phyloP scores from a whole-genome alignment of 1,139 yeast species.

The Saccharomyces hybrid region DNA sequence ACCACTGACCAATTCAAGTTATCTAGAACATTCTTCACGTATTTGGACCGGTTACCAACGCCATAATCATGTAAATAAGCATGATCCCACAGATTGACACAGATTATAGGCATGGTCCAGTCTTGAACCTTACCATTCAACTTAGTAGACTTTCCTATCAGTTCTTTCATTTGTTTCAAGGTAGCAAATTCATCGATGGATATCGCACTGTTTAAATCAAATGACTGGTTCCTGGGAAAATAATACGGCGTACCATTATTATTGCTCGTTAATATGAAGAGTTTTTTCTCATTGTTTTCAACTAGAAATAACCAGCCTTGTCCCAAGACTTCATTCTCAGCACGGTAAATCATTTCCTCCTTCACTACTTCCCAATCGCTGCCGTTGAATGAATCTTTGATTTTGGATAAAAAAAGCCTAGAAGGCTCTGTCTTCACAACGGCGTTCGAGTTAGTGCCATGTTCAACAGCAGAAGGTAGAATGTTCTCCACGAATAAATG shows the following conservation, averaged over 20 bases:
- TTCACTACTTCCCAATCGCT: conserved; percentile 29
- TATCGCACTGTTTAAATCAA: conserved; percentile 64
- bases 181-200: conserved; percentile 46
- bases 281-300: conserved; percentile 60
- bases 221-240: conserved; percentile 63
- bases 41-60: conserved; percentile 62
- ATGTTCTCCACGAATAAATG: conserved; percentile 80
- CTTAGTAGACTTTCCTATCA: conserved; percentile 28
- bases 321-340: conserved; percentile 47
- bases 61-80: conserved; percentile 84
- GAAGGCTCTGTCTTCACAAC: conserved; percentile 39
- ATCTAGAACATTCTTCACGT: conserved; percentile 68
- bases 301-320: conserved; percentile 86
- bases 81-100: conserved; percentile 80
- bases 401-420: conserved; percentile 33
- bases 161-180: conserved; percentile 42
- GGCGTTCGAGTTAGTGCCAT: conserved; percentile 18
- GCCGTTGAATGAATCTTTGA: conserved; percentile 23
- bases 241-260: conserved; percentile 91
- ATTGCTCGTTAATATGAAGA: conserved; percentile 58
- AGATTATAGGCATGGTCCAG: conserved; percentile 71
- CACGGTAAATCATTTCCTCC: conserved; percentile 36
- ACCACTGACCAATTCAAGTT: conserved; percentile 85
- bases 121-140: conserved; percentile 42
- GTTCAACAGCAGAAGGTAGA: conserved; percentile 13